phyloP scores from a whole-genome alignment of 768 basidiomycete genomes.

The Tylopilus felleus region DNA sequence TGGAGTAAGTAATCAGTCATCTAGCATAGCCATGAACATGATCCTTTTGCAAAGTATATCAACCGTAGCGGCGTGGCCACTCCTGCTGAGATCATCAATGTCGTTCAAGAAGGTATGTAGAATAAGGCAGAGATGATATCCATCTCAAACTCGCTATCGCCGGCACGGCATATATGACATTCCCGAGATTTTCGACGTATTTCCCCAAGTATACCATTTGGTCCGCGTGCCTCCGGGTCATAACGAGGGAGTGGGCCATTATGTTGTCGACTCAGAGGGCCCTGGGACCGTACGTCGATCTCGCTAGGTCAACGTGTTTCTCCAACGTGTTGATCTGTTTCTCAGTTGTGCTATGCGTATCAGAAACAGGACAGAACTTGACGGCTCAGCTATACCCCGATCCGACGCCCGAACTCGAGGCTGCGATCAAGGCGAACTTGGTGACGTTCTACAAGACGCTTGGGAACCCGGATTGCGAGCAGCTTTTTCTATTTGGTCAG shows the following conservation, averaged over 20 bases:
- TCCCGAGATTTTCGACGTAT: neutral
- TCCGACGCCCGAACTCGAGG: no score
- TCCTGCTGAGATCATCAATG: slow-evolving; percentile 21
- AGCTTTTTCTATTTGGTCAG: no score
- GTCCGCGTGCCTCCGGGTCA: slow-evolving; percentile 9
- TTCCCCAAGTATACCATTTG: neutral
- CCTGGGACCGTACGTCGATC: slow-evolving; percentile 8
- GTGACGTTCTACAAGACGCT: no score
- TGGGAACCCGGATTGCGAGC: no score
- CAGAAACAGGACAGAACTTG: neutral
- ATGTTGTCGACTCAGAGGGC: slow-evolving; percentile 9
- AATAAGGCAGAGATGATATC: neutral
- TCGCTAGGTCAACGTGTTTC: neutral
- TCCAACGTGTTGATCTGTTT: neutral
- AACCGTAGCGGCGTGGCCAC: slow-evolving; percentile 12
- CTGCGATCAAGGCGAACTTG: no score
- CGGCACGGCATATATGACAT: slow-evolving; percentile 12
- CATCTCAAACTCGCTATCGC: neutral
- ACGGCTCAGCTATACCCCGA: neutral
- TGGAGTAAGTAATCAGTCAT: slow-evolving; percentile 9
- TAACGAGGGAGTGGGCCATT: slow-evolving; percentile 16
- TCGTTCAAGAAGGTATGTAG: slow-evolving; percentile 17
- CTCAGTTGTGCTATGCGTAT: neutral
- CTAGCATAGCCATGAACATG: neutral
- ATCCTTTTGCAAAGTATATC: slow-evolving; percentile 11